Evolutionary conservation across 345 rosid species (phyloP).

Genomic region (Garcia nutans): DNA sequence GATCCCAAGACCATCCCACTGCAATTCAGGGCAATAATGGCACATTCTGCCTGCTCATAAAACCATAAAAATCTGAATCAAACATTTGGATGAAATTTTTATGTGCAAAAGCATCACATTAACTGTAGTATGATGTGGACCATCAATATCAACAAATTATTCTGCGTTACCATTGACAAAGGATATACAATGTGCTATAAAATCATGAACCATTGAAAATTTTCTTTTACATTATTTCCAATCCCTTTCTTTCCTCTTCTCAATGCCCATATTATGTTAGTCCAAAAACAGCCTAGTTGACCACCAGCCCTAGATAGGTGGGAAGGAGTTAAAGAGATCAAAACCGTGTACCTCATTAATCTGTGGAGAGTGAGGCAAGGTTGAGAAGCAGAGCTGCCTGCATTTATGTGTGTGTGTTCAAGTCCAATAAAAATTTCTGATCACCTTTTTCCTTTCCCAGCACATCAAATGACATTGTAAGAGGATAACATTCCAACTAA

Average conservation of each 20-base stretch:
- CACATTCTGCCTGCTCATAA: conserved; percentile 72
- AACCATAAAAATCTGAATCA: conserved; percentile 13
- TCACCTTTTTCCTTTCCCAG: too few species aligned
- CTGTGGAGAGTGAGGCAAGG: too few species aligned
- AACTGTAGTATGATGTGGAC: background rate
- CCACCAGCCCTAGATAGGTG: background rate
- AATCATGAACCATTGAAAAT: background rate
- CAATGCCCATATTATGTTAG: background rate
- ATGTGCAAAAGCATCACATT: too few species aligned
- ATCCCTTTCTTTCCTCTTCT: background rate
- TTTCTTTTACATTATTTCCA: too few species aligned
- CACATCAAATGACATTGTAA: background rate
- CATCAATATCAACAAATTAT: background rate
- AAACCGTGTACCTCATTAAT: background rate
- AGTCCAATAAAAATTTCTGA: too few species aligned
- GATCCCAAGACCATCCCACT: conserved; percentile 70
- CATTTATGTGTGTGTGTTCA: too few species aligned
- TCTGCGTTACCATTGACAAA: background rate
- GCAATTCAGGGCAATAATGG: conserved; percentile 68
- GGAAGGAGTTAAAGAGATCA: background rate
- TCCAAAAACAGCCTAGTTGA: background rate
- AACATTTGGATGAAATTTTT: background rate
- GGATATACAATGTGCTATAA: background rate
- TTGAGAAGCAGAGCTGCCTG: too few species aligned
- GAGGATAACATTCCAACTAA: background rate